These are phyloP conservation scores for Lactuca sativa DNA, from an alignment of 129 eudicot genomes.

Conservation along the genomic window DNA sequence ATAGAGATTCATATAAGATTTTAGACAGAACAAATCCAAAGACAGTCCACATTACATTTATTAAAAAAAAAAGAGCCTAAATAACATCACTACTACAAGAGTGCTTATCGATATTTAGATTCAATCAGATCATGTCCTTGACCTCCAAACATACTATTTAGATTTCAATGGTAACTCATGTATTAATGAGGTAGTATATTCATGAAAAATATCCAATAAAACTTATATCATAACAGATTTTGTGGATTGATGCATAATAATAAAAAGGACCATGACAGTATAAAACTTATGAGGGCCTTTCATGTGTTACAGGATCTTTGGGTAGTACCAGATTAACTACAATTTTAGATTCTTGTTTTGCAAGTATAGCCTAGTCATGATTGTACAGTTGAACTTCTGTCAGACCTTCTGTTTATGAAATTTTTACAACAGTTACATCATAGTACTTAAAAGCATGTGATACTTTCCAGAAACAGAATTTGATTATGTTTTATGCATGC, in stretches of 20 bases:
- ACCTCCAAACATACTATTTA: background rate
- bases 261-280: background rate
- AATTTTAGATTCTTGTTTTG: background rate
- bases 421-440: background rate
- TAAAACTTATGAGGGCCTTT: background rate
- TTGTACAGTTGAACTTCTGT: background rate
- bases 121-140: too few relatives aligned
- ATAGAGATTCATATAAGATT: conserved; percentile 4
- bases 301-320: background rate
- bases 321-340: conserved; percentile 4
- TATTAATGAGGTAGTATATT: background rate
- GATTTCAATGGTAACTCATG: background rate
- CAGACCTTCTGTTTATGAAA: background rate
- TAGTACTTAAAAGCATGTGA: background rate
- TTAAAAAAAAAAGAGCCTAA: background rate
- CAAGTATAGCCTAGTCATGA: conserved; percentile 6
- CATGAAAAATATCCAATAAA: background rate
- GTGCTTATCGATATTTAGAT: background rate
- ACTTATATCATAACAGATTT: background rate
- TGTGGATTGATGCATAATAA: background rate
- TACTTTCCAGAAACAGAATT: conserved; percentile 1
- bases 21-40: background rate
- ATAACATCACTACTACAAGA: background rate
- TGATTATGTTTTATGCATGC: background rate
- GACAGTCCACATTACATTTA: background rate